A percentile compares a stretch with the other conserved stretches of the same genome.
phyloP scores from a whole-genome alignment of 2,329 filamentous ascomycete genomes.

The Aspergillus hiratsukae region DNA sequence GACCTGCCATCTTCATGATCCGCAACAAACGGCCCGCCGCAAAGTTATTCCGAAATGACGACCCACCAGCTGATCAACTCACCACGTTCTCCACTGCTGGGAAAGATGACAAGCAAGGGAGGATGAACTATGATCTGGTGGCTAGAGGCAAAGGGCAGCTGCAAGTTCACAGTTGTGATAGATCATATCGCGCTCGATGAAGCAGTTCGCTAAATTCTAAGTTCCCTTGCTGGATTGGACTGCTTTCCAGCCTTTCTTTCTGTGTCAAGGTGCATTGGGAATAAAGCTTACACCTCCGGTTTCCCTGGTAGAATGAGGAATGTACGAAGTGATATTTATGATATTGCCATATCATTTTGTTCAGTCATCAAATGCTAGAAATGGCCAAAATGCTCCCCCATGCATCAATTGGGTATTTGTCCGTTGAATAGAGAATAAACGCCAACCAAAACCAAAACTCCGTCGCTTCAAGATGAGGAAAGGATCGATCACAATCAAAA shows the following conservation, averaged over 20 bases:
- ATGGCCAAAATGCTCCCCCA: conserved; percentile 7
- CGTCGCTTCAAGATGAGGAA: conserved; percentile 1
- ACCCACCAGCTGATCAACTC: conserved; percentile 11
- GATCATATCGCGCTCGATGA: neutral
- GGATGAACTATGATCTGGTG: neutral
- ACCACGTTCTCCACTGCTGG: conserved; percentile 5
- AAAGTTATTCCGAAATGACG: conserved; percentile 28
- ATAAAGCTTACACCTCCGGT: neutral
- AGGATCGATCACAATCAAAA: conserved; percentile 12
- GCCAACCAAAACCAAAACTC: conserved; percentile 10
- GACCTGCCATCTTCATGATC: neutral
- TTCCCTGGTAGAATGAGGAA: neutral
- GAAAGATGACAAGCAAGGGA: conserved; percentile 1
- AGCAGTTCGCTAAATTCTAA: neutral
- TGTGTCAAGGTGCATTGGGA: neutral
- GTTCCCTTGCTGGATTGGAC: neutral
- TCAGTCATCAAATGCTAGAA: neutral
- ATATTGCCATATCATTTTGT: neutral
- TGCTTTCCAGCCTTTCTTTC: neutral
- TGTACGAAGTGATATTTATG: neutral
- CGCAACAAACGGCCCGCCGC: conserved; percentile 18
- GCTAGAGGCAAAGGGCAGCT: neutral
- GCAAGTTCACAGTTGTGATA: neutral
- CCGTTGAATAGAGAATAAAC: conserved; percentile 6
- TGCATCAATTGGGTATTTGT: conserved; percentile 14